These are phyloP conservation scores for Erythrobasidium yunnanense DNA, from an alignment of 768 basidiomycete genomes.

Conservation along the genomic window DNA sequence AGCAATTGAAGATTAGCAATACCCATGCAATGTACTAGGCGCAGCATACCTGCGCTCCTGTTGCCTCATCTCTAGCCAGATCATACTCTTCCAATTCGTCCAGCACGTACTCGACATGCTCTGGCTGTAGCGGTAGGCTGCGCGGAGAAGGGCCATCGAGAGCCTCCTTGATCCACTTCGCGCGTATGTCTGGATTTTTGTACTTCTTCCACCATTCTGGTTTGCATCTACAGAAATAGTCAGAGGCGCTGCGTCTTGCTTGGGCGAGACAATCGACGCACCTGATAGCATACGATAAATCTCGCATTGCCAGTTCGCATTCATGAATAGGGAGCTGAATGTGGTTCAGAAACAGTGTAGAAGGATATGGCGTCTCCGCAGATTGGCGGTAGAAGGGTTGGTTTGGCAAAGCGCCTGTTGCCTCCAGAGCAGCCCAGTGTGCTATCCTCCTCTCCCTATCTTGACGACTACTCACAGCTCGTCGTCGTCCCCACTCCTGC, in stretches of 20 bases:
- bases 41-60: neutral
- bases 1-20: neutral
- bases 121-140: neutral
- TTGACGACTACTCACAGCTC: too few species aligned
- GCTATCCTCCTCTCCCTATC: too few species aligned
- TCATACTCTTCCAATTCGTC: conserved; percentile 1
- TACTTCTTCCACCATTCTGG: conserved; percentile 10
- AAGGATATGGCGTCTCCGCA: too few species aligned
- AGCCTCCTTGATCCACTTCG: neutral
- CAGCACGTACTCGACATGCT: neutral
- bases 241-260: neutral
- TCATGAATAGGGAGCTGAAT: too few species aligned
- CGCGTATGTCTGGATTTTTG: neutral
- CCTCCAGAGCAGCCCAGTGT: too few species aligned
- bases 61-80: neutral
- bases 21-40: neutral
- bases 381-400: too few species aligned
- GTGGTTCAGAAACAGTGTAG: too few species aligned
- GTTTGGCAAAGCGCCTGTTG: too few species aligned
- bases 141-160: neutral
- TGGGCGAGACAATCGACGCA: neutral
- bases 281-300: conserved; percentile 6
- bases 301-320: conserved; percentile 11
- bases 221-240: neutral
- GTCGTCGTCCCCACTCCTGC: too few species aligned